These are phyloP conservation scores for Linum lewisii DNA, from an alignment of 345 rosid species.

Conservation along the genomic window DNA sequence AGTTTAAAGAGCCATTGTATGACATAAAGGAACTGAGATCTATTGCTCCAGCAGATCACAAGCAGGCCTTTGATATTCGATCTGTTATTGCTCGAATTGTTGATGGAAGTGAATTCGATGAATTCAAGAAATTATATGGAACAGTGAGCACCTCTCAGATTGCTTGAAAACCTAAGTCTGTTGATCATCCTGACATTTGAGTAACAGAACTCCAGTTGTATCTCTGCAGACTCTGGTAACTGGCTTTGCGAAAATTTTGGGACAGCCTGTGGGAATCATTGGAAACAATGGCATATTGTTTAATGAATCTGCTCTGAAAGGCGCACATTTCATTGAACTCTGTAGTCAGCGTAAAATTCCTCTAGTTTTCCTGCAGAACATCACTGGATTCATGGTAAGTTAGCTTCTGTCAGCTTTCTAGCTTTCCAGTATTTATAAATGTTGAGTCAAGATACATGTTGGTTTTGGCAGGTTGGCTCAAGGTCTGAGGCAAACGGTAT, in stretches of 20 bases:
- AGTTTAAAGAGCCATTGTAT: conserved; percentile 64
- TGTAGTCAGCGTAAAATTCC: conserved; percentile 88
- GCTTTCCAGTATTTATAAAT: too few species aligned
- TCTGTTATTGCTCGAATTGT: conserved; percentile 84
- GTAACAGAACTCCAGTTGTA: conserved; percentile 8
- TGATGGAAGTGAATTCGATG: conserved; percentile 95
- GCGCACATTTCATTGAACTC: conserved; percentile 87
- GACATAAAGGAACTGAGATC: conserved; percentile 71
- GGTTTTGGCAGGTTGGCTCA: conserved; percentile 68
- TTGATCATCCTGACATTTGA: not conserved
- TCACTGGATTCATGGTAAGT: conserved; percentile 91
- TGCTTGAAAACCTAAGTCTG: conserved; percentile 8
- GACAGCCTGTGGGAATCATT: conserved; percentile 79
- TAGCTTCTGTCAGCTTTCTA: not conserved
- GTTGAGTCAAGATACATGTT: not conserved
- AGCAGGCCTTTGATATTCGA: conserved; percentile 81
- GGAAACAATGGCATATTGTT: conserved; percentile 93
- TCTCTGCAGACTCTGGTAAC: conserved; percentile 81
- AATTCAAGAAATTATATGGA: conserved; percentile 94
- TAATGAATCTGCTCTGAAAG: conserved; percentile 90
- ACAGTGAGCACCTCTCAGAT: conserved; percentile 50
- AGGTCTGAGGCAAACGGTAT: conserved; percentile 94
- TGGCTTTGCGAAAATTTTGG: conserved; percentile 72
- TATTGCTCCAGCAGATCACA: conserved; percentile 89
- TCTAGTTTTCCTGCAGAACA: conserved; percentile 81